These are phyloP conservation scores for Penicillium bovifimosum DNA, from an alignment of 495 filamentous ascomycete genomes.

Conservation along the genomic window DNA sequence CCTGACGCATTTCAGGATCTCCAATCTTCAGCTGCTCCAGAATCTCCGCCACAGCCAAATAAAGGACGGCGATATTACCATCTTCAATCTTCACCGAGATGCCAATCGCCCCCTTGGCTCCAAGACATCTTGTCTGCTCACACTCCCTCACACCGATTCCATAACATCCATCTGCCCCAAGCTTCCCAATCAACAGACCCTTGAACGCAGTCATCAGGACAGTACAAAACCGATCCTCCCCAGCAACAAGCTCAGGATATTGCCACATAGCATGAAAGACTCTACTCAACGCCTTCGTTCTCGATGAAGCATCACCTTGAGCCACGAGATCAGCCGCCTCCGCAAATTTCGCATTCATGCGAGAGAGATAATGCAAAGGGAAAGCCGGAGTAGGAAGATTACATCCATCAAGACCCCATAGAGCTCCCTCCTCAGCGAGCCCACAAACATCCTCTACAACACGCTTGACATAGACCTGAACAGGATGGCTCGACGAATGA, in stretches of 20 bases:
- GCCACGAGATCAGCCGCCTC: conserved; percentile 11
- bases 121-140: conserved; percentile 24
- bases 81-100: conserved; percentile 41
- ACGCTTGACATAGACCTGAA: conserved; percentile 28
- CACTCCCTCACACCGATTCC: conserved; percentile 29
- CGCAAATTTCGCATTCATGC: conserved; percentile 29
- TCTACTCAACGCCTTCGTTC: conserved; percentile 11
- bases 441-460: conserved; percentile 26
- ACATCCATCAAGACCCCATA: conserved; percentile 38
- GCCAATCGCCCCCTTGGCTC: conserved; percentile 27
- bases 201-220: conserved; percentile 27
- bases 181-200: conserved; percentile 30
- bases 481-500: conserved; percentile 22
- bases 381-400: conserved; percentile 36
- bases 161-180: conserved; percentile 38
- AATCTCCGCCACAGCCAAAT: conserved; percentile 33
- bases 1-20: conserved; percentile 11
- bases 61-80: conserved; percentile 30
- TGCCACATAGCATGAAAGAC: conserved; percentile 33
- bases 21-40: conserved; percentile 33
- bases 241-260: conserved; percentile 32
- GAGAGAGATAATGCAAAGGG: conserved; percentile 17
- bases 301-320: neutral
- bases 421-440: conserved; percentile 7
- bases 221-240: conserved; percentile 36